Evolutionary conservation across 257 asterid genomes (phyloP).

Genomic region (Primulina eburnea): DNA sequence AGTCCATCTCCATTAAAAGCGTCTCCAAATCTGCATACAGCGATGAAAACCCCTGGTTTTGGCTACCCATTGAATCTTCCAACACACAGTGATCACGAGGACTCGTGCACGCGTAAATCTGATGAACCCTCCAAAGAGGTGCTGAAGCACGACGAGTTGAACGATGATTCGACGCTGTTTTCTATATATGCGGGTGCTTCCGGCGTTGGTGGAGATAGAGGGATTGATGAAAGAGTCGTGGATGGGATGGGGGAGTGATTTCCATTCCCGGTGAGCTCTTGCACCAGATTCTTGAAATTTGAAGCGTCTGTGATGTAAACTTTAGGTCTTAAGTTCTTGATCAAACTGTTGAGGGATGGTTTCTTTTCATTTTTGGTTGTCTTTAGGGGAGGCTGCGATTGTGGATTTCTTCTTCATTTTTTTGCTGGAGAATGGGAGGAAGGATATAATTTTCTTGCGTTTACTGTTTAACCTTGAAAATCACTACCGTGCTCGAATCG

Average conservation of each 20-base stretch:
- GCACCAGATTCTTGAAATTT: slow-evolving; percentile 54
- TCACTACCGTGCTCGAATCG: slow-evolving; percentile 26
- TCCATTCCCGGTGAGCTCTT: slow-evolving; percentile 45
- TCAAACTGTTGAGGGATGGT: slow-evolving; percentile 21
- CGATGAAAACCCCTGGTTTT: slow-evolving; percentile 20
- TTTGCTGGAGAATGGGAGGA: neutral
- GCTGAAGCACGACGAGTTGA: slow-evolving; percentile 39
- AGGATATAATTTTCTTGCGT: slow-evolving; percentile 6
- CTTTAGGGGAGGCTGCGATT: slow-evolving; percentile 16
- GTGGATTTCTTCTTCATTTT: slow-evolving; percentile 35
- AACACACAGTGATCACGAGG: slow-evolving; percentile 23
- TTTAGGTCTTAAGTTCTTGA: slow-evolving; percentile 36
- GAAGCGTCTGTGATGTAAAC: slow-evolving; percentile 48
- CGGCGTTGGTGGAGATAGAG: slow-evolving; percentile 12
- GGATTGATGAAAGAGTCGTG: neutral
- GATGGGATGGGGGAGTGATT: slow-evolving; percentile 22
- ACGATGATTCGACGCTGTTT: slow-evolving; percentile 31
- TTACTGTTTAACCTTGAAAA: slow-evolving; percentile 27
- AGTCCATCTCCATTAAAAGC: slow-evolving; percentile 47
- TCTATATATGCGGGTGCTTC: slow-evolving; percentile 26
- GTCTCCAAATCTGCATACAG: slow-evolving; percentile 45
- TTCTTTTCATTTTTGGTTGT: slow-evolving; percentile 28
- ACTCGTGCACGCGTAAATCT: slow-evolving; percentile 26
- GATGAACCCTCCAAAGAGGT: slow-evolving; percentile 36
- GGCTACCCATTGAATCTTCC: slow-evolving; percentile 22